Evolutionary conservation across 306 rosid species (phyloP).

Genomic region (Cicer pinnatifidum): DNA sequence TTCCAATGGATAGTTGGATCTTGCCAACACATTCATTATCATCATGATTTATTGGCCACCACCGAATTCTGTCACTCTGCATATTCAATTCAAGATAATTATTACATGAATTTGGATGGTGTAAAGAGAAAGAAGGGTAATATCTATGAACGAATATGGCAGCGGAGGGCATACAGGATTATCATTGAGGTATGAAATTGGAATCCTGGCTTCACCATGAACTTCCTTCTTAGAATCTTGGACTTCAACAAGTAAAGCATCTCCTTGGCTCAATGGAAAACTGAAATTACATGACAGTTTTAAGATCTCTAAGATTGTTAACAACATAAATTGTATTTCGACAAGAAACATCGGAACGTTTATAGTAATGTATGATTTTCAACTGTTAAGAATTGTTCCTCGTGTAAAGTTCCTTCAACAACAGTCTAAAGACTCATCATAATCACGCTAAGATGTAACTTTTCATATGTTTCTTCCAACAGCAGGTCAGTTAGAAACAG

Average conservation of each 20-base stretch:
- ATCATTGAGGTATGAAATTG: slow-evolving; percentile 78
- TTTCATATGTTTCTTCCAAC: slow-evolving; percentile 27
- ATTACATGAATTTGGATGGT: slow-evolving; percentile 32
- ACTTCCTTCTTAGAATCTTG: slow-evolving; percentile 71
- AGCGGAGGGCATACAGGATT: slow-evolving; percentile 59
- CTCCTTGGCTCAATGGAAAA: slow-evolving; percentile 91
- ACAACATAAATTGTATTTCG: background rate
- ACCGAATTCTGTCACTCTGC: slow-evolving; percentile 77
- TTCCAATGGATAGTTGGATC: slow-evolving; percentile 77
- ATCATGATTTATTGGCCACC: slow-evolving; percentile 96
- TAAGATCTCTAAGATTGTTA: slow-evolving; percentile 30
- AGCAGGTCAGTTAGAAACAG: slow-evolving; percentile 36
- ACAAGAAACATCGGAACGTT: slow-evolving; percentile 22
- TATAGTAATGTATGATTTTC: slow-evolving; percentile 26
- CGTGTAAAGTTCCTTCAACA: slow-evolving; percentile 5
- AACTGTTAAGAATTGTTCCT: slow-evolving; percentile 26
- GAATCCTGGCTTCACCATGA: slow-evolving; percentile 81
- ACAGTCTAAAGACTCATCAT: background rate
- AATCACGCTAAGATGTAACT: slow-evolving; percentile 29
- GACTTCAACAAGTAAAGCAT: slow-evolving; percentile 76
- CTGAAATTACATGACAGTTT: slow-evolving; percentile 57
- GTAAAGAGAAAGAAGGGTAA: slow-evolving; percentile 23
- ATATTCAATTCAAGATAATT: slow-evolving; percentile 42
- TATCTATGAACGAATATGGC: background rate
- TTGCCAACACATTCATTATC: slow-evolving; percentile 91